Base-by-base conservation (phyloP, 305 asterid species). In the Caryopteris hybrid region DNA sequence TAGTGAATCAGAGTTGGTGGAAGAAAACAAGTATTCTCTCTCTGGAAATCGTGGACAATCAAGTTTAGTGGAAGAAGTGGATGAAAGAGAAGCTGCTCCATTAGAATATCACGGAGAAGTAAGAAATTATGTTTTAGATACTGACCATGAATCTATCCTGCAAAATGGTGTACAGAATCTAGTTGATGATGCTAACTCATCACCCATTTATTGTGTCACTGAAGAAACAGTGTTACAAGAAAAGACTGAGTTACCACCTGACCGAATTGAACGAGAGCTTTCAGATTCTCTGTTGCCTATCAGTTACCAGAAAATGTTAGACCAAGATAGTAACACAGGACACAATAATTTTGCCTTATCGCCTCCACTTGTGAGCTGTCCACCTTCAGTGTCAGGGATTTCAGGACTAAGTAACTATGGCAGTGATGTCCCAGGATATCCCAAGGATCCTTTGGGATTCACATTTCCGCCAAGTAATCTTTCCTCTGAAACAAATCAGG, bases 401-500 rank as follows among this genome's bases (percentile, higher is more conserved):
- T 83, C 79, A 46, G 72, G 76, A 53, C 65, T 51, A 39, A 73
- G 64, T 50, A 72, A 52, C 76, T 6, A 46, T 79, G 72, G 46
- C 33, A 60, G 23, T 58, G 69, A 77, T 74, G 66, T 75, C 29
- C 36, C 76, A 68, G 80, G 54, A 31, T 61, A 71, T 29, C 65
- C 78, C 36, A n/a, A 53, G 53, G 75, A 66, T 80, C 68, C 84
- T 43, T 51, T 39, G 12, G 70, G 64, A 39, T 74, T 78, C 50
- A 68, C 46, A 20, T 68, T 78, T 61, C 78, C 85, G 70, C 82
- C 74, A 47, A 50, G 68, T 64, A 20, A 72, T 69, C 43, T 50
- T 42, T 80, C 76, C 68, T 69, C 80, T 17, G 74, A 68, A 74
- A 52, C 74, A 57, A 74, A 67, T 56, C 80, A 61, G 80, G 41